phyloP scores from a whole-genome alignment of 441 rosid species.

The Erodium chrysanthum region DNA sequence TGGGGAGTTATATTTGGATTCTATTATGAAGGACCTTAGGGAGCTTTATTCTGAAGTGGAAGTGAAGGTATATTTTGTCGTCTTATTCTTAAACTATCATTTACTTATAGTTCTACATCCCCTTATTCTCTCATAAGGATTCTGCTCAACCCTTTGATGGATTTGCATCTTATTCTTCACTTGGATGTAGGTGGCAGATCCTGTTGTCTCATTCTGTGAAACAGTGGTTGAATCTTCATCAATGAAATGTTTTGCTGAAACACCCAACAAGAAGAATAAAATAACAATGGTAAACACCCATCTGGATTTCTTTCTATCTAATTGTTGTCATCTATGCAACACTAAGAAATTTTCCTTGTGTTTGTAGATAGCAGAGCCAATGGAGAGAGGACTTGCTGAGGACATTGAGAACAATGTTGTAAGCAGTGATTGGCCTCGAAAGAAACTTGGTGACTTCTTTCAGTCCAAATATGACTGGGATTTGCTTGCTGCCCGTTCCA shows the following conservation, averaged over 20 bases:
- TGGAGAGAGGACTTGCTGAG: slow-evolving; percentile 92
- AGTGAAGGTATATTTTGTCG: slow-evolving; percentile 58
- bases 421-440: slow-evolving; percentile 81
- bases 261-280: too few relatives aligned
- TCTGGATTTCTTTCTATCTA: slow-evolving; percentile 9
- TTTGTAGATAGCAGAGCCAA: slow-evolving; percentile 81
- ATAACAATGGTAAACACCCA: not conserved
- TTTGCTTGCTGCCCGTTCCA: slow-evolving; percentile 90
- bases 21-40: slow-evolving; percentile 95
- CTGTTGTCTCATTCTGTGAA: slow-evolving; percentile 94
- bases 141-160: not conserved
- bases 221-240: slow-evolving; percentile 96
- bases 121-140: not conserved
- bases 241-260: slow-evolving; percentile 33
- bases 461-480: slow-evolving; percentile 92
- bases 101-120: slow-evolving; percentile 7
- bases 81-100: slow-evolving; percentile 9
- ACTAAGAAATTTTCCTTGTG: slow-evolving; percentile 16
- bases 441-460: slow-evolving; percentile 83
- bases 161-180: slow-evolving; percentile 12
- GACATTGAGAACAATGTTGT: slow-evolving; percentile 83
- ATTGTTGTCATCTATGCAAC: slow-evolving; percentile 6
- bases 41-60: slow-evolving; percentile 97
- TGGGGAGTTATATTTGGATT: slow-evolving; percentile 88
- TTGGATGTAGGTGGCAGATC: slow-evolving; percentile 71